phyloP scores from a whole-genome alignment of 2,329 filamentous ascomycete genomes.

The Aspergillus novoparasiticus region DNA sequence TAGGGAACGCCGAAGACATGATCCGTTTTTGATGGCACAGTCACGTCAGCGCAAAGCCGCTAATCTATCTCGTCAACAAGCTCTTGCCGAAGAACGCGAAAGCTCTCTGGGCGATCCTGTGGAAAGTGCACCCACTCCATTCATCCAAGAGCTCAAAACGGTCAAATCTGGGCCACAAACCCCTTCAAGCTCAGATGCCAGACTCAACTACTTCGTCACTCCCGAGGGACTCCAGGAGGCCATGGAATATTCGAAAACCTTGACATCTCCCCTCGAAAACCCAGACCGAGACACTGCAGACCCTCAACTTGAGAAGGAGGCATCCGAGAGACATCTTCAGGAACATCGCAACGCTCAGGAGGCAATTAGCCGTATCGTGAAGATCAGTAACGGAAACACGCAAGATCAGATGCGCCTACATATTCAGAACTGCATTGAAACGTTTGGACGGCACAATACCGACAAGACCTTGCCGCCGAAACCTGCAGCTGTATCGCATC shows the following conservation, averaged over 20 bases:
- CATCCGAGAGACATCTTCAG: slow-evolving; percentile 50
- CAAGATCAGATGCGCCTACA: slow-evolving; percentile 81
- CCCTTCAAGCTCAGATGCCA: slow-evolving; percentile 15
- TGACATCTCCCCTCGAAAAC: slow-evolving; percentile 52
- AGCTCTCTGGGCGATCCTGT: slow-evolving; percentile 74
- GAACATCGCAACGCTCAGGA: slow-evolving; percentile 69
- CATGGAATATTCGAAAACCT: slow-evolving; percentile 65
- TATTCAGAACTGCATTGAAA: slow-evolving; percentile 78
- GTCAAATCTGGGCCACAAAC: slow-evolving; percentile 21
- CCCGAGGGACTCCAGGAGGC: slow-evolving; percentile 68
- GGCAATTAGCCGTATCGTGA: slow-evolving; percentile 78
- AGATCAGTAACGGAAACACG: slow-evolving; percentile 73
- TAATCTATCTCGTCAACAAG: slow-evolving; percentile 74
- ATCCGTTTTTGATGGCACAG: slow-evolving; percentile 82
- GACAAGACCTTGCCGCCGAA: slow-evolving; percentile 70
- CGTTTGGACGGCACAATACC: slow-evolving; percentile 89
- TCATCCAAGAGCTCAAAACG: slow-evolving; percentile 57
- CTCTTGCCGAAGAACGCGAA: slow-evolving; percentile 66
- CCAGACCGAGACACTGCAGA: slow-evolving; percentile 34
- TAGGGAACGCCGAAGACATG: slow-evolving; percentile 67
- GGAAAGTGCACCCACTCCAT: slow-evolving; percentile 76
- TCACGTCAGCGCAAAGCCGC: slow-evolving; percentile 80
- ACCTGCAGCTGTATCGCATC: slow-evolving; percentile 45
- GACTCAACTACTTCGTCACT: slow-evolving; percentile 77
- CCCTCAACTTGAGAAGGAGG: slow-evolving; percentile 44